Base-by-base conservation (phyloP, 164 flowering plant genomes). In the Echeveria elegans region DNA sequence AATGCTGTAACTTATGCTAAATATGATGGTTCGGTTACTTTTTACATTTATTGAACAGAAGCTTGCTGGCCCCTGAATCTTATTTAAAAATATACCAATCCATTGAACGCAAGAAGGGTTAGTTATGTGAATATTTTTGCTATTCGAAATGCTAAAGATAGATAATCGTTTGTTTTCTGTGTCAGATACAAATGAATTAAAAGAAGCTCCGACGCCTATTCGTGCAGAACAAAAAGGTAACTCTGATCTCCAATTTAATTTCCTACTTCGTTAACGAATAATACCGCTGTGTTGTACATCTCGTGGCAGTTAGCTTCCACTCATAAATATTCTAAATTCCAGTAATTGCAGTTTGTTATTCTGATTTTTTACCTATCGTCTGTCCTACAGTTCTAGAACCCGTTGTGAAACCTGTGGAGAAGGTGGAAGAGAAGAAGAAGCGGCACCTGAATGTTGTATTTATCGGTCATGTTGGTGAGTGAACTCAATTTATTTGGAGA, bases 401-500 rank as follows among this genome's bases (percentile, higher is more conserved):
- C n/a, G 12, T 63, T 24, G 70, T 5, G 48, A 86, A 72, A 66
- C 63, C 43, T 26, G n/a, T 30, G 11, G 89, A 81, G 32, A 88
- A 81, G 56, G 65, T n/a, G 36, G 88, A 82, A 69, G 77, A 60
- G 34, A 41, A 74, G 21, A 75, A 71, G 73, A 92, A 92, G 78
- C 76, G 94, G 12, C 98, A 92, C 72, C 72, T 92, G 80, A 92
- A 92, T 80, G 97, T 88, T 48, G 98, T 92, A 8, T 92, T 90
- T 58, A 92, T 92, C 67, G 98, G 98, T 38, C 98, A 92, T 73
- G 98, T 92, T 67, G 98, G 98, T 92, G 78, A 64, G 95, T 78
- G 62, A 11, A 26, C 60, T 43, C 69, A 47, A 69, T 34, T 43
- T 10, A 21, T 11, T 24, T 21, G 2, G 67, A 63, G 43, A 63